phyloP scores from a whole-genome alignment of 768 basidiomycete species.

The Xanthoconium stramineum region DNA sequence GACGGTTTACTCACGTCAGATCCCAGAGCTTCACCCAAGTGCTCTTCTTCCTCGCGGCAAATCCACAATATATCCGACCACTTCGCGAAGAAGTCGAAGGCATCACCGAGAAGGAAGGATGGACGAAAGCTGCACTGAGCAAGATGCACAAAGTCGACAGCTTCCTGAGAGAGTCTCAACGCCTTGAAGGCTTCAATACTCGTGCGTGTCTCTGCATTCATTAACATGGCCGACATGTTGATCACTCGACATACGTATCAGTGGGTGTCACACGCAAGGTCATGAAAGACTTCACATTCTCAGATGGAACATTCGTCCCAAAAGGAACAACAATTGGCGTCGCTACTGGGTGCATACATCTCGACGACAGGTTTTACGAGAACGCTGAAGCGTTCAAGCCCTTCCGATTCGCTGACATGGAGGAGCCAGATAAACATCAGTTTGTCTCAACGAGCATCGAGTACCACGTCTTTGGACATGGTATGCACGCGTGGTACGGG shows the following conservation, averaged over 20 bases:
- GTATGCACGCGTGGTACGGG: too few species aligned
- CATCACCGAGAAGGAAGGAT: constrained; percentile 27
- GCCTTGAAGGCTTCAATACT: not conserved
- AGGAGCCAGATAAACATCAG: too few species aligned
- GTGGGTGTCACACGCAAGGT: constrained; percentile 33
- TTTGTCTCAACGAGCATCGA: too few species aligned
- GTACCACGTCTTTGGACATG: too few species aligned
- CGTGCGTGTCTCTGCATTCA: too few species aligned
- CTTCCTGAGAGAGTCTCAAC: constrained; percentile 32
- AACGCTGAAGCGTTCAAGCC: constrained; percentile 40
- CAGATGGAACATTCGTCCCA: constrained; percentile 38
- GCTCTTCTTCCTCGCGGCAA: constrained; percentile 34
- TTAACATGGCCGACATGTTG: too few species aligned
- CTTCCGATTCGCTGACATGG: too few species aligned
- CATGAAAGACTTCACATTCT: too few species aligned
- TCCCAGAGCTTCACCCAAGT: constrained; percentile 28
- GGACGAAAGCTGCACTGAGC: constrained; percentile 24
- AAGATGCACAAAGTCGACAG: constrained; percentile 39
- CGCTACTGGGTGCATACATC: constrained; percentile 21
- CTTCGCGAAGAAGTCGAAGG: too few species aligned
- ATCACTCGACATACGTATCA: too few species aligned
- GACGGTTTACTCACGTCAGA: not conserved
- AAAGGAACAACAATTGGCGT: constrained; percentile 28
- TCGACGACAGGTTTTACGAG: constrained; percentile 25
- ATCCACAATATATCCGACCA: too few species aligned